Evolutionary conservation across 2,329 filamentous ascomycete genomes (phyloP), one percentile per base, ranked within the genome.

Genomic region (Neospermospora avenae): DNA sequence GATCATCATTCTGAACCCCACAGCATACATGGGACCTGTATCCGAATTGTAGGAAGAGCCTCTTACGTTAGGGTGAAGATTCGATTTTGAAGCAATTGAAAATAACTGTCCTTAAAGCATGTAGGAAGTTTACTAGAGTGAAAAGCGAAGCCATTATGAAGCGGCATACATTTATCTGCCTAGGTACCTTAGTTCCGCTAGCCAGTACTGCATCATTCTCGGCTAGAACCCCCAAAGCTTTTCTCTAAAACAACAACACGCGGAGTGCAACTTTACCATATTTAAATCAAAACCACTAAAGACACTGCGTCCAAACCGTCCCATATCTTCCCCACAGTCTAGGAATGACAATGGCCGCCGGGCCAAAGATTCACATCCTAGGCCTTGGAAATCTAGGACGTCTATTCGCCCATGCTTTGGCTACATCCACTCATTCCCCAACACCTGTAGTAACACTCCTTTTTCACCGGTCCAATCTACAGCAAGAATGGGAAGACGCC

Each of bases 331-430:
- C 3, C 6, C 39, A 42, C 39, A 42, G 20, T 10, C 3, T 18
- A 42, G 14, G 13, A n/a, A 41, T 2, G 14, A 39, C 11, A 41
- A 54, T 54, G 51, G 20, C 51, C 6, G 16, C 34, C 20, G 31
- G 42, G 11, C 42, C 34, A 2, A 44, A 25, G 7, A 56, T 96
- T 63, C 85, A 95, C 70, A 81, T 97, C 51, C 77, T 96, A 3
- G 93, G 93, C 11, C 72, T 89, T 11, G 93, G 93, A 37, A 96
- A 91, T 71, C 79, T 96, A 13, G 93, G 92, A 14, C 85, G 85
- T 45, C 83, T 97, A 25, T 84, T 93, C 64, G 91, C 93, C 25
- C 86, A 88, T 71, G 84, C 85, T 22, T 77, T 97, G 11, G 82
- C 84, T 0, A 57, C 55, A 2, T 37, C 34, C 4, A 18, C 55